Base-by-base conservation (phyloP, 1,284 basidiomycete species). In the Puccinia polysora region DNA sequence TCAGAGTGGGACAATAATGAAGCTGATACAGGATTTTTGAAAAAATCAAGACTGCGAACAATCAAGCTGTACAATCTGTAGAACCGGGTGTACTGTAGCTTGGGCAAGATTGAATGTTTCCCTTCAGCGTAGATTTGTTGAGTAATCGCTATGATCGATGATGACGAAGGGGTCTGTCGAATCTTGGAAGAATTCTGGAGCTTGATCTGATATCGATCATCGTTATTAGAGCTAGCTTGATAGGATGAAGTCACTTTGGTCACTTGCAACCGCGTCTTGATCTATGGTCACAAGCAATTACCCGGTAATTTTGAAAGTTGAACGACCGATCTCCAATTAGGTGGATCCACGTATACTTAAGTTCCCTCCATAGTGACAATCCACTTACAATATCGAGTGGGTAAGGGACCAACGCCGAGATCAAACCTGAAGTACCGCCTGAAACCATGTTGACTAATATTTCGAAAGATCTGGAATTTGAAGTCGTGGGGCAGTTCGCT, bases 371-470 rank as follows among this genome's bases (percentile, higher is more conserved):
- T n/a, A n/a, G n/a, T n/a, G n/a, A n/a, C 3, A 65, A 23, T 18
- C 23, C 14, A 15, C 65, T 50, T n/a, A 68, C 49, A 30, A 67
- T 32, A 38, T 73, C 76, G 60, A 50, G 76, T 75, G 78, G 78
- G 64, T 78, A 78, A 0, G 78, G 76, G 15, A 78, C 50, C 43
- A 78, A 40, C 30, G 77, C 78, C 34, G 73, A 74, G 10, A 78
- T 40, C 2, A 73, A 74, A 25, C 78, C 78, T 1, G 78, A 76
- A 12, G 76, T 32, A 1, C 77, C 78, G 7, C 78, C 78, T 1
- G 78, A 76, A 34, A 77, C 36, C 49, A 78, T 64, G 23, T 75
- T 78, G 20, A 74, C 59, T 2, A 68, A 40, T 7, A 78, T 72
- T 50, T 78, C 77, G n/a, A 64, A 25, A 25, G 74, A 73, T 53